phyloP scores from a whole-genome alignment of 768 basidiomycete genomes.

The Rhodotorula taiwanensis region DNA sequence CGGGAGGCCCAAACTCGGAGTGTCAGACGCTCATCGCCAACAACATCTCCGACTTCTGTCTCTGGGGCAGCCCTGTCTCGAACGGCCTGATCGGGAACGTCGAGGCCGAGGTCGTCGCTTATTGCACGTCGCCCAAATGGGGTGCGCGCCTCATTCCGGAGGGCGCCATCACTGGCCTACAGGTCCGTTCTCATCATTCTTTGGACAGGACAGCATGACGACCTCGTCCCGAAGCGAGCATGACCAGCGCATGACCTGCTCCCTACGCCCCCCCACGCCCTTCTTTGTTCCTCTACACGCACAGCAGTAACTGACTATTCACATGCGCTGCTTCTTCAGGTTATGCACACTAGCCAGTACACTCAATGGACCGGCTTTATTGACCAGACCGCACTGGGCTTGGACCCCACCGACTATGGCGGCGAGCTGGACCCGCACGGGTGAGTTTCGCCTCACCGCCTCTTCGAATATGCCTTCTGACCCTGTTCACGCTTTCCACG shows the following conservation, averaged over 20 bases:
- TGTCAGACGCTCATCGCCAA: slow-evolving; percentile 38
- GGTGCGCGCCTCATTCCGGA: slow-evolving; percentile 66
- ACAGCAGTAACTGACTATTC: too few relatives aligned
- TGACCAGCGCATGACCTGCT: too few relatives aligned
- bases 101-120: slow-evolving; percentile 35
- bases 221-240: too few relatives aligned
- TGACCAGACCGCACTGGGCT: slow-evolving; percentile 55
- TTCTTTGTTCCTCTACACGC: too few relatives aligned
- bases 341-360: slow-evolving; percentile 47
- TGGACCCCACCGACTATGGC: slow-evolving; percentile 54
- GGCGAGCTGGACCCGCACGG: slow-evolving; percentile 50
- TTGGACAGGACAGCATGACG: too few relatives aligned
- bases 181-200: neutral
- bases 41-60: slow-evolving; percentile 34
- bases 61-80: slow-evolving; percentile 22
- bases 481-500: slow-evolving; percentile 44
- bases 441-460: neutral
- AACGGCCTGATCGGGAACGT: slow-evolving; percentile 11
- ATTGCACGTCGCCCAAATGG: slow-evolving; percentile 46
- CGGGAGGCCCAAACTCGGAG: slow-evolving; percentile 2
- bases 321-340: neutral
- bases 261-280: too few relatives aligned
- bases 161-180: slow-evolving; percentile 56
- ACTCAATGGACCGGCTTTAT: slow-evolving; percentile 53
- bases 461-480: neutral